A percentile compares a stretch with the other conserved stretches of the same genome.
Conservation (phyloP, 257 asterid genomes). For the Coffea eugenioides region DNA sequence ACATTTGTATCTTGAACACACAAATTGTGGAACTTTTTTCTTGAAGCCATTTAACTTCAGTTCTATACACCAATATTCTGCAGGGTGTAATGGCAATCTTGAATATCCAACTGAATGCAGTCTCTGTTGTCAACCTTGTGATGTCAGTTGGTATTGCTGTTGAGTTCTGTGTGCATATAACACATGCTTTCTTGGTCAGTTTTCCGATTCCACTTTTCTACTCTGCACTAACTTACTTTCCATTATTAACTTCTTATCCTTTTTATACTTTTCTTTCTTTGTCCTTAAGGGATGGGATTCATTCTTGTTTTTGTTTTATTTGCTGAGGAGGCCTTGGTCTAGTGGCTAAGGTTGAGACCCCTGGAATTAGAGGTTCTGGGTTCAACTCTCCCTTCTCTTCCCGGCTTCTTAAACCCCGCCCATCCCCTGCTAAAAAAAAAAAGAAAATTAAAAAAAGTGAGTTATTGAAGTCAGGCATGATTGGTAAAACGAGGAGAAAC, state of each 20-base stretch:
- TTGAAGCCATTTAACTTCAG: slow-evolving; percentile 3
- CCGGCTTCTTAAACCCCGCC: too few species aligned
- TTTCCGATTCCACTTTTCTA: slow-evolving; percentile 13
- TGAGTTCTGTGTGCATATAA: slow-evolving; percentile 94
- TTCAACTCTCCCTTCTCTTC: too few species aligned
- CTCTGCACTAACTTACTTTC: neutral
- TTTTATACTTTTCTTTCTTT: neutral
- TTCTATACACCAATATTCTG: slow-evolving; percentile 13
- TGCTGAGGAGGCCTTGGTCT: too few species aligned
- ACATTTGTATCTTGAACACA: slow-evolving; percentile 21
- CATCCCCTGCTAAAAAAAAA: too few species aligned
- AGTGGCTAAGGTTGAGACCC: too few species aligned
- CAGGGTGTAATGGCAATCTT: slow-evolving; percentile 97
- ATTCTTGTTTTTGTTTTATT: neutral
- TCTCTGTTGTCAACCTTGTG: slow-evolving; percentile 94
- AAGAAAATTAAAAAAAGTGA: too few species aligned
- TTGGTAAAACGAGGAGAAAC: neutral
- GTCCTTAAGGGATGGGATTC: neutral
- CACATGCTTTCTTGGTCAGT: slow-evolving; percentile 97
- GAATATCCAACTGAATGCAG: slow-evolving; percentile 85
- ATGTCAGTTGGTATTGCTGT: slow-evolving; percentile 98
- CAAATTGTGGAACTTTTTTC: neutral
- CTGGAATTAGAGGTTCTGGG: too few species aligned
- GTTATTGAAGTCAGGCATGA: neutral
- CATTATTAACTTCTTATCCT: neutral